A percentile compares a stretch with the other conserved stretches of the same genome.
Conservation (phyloP, 495 filamentous ascomycete genomes). For the Tuber aestivum region DNA sequence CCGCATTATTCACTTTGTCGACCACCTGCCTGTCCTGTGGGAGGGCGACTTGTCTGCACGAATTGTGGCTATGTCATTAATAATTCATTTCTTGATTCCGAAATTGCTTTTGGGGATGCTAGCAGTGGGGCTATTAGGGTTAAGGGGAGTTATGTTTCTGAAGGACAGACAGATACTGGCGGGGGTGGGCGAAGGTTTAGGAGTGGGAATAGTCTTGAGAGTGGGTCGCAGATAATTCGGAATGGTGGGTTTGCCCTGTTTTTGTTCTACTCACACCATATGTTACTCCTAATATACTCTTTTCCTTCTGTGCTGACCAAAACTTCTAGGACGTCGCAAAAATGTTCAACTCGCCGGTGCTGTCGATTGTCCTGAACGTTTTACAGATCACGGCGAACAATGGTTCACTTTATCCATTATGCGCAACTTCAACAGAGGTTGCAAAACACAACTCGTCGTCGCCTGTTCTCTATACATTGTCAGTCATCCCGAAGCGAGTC, state of each 20-base stretch:
- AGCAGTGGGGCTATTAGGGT: conserved; percentile 76
- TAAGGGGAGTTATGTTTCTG: conserved; percentile 78
- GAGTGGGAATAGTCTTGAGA: conserved; percentile 55
- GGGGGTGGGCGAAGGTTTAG: conserved; percentile 55
- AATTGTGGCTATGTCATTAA: conserved; percentile 76
- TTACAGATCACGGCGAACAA: conserved; percentile 37
- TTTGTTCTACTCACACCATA: conserved; percentile 10
- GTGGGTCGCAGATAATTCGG: conserved; percentile 64
- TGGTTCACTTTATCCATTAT: conserved; percentile 68
- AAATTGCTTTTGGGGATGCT: conserved; percentile 81
- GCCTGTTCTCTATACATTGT: conserved; percentile 83
- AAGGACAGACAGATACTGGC: conserved; percentile 64
- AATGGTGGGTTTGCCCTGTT: conserved; percentile 48
- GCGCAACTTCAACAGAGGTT: conserved; percentile 81
- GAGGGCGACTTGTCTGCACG: conserved; percentile 55
- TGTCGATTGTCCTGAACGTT: conserved; percentile 43
- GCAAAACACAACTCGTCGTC: conserved; percentile 72
- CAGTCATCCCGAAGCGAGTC: conserved; percentile 60
- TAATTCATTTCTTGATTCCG: conserved; percentile 79
- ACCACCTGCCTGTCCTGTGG: conserved; percentile 37
- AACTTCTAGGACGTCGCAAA: conserved; percentile 47
- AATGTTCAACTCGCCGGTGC: conserved; percentile 51
- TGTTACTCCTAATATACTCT: not conserved
- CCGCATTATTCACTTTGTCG: conserved; percentile 1
- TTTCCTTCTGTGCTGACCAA: too few relatives aligned